Evolutionary conservation across 306 rosid genomes (phyloP).

Genomic region (Vigna unguiculata): DNA sequence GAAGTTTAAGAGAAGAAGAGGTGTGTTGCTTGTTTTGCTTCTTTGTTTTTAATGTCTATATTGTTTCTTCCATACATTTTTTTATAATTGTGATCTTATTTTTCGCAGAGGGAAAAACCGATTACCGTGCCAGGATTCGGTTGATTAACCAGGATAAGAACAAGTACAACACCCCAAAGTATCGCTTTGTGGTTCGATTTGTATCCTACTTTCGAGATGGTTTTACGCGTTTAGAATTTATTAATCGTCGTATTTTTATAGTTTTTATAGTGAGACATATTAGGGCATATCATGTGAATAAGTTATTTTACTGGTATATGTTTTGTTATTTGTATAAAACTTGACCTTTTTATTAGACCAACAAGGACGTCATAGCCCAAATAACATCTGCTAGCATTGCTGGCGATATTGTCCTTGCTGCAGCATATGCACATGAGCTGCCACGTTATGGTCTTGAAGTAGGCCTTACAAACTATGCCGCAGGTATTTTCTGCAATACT

Average conservation of each 20-base stretch:
- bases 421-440: slow-evolving; percentile 82
- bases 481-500: slow-evolving; percentile 56
- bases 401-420: slow-evolving; percentile 84
- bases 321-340: background rate
- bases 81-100: background rate
- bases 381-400: slow-evolving; percentile 82
- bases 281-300: no score
- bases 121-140: no score
- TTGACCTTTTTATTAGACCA: slow-evolving; percentile 58
- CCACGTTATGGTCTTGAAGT: slow-evolving; percentile 80
- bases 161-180: no score
- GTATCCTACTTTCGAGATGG: slow-evolving; percentile 51
- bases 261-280: no score
- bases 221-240: background rate
- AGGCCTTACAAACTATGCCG: slow-evolving; percentile 93
- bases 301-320: background rate
- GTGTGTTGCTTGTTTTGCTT: background rate
- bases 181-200: no score
- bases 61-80: background rate
- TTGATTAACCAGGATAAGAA: no score
- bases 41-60: no score
- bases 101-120: no score
- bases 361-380: slow-evolving; percentile 80
- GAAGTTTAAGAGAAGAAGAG: slow-evolving; percentile 61
- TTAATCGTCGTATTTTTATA: background rate